Evolutionary conservation across 2,329 filamentous ascomycete species (phyloP).

Genomic region (Clonostachys rhizophaga): DNA sequence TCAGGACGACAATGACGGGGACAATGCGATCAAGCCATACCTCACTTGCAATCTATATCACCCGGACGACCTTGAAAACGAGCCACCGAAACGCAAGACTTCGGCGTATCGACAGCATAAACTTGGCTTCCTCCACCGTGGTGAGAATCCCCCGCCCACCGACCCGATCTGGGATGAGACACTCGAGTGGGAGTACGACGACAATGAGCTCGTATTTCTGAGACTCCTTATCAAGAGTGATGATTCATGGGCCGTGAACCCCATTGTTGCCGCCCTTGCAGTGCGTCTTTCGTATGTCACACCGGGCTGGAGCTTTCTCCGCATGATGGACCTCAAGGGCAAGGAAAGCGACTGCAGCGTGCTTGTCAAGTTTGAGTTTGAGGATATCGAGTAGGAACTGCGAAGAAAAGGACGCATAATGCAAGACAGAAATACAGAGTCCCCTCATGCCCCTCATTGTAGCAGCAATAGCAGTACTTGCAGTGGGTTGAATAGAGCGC

Average conservation of each 20-base stretch:
- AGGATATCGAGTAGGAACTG: too few relatives aligned
- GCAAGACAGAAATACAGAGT: too few relatives aligned
- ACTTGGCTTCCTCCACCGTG: conserved; percentile 47
- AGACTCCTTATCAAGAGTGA: conserved; percentile 64
- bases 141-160: conserved; percentile 51
- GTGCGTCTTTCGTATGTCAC: conserved; percentile 53
- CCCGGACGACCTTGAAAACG: conserved; percentile 41
- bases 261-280: conserved; percentile 55
- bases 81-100: conserved; percentile 58
- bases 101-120: conserved; percentile 54
- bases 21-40: conserved; percentile 56
- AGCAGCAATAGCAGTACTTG: neutral
- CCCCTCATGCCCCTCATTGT: too few relatives aligned
- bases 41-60: conserved; percentile 61
- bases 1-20: conserved; percentile 40
- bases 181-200: conserved; percentile 64
- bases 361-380: conserved; percentile 56
- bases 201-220: conserved; percentile 61
- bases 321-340: conserved; percentile 61
- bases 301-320: conserved; percentile 58
- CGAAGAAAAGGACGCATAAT: too few relatives aligned
- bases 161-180: conserved; percentile 64
- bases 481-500: neutral
- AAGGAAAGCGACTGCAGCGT: conserved; percentile 58
- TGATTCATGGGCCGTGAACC: conserved; percentile 57